Percentiles rank a stretch among this genome's conserved stretches.
These are phyloP conservation scores for Talaromyces sp. DNA, from an alignment of 2,329 filamentous ascomycete genomes.

Conservation along the genomic window DNA sequence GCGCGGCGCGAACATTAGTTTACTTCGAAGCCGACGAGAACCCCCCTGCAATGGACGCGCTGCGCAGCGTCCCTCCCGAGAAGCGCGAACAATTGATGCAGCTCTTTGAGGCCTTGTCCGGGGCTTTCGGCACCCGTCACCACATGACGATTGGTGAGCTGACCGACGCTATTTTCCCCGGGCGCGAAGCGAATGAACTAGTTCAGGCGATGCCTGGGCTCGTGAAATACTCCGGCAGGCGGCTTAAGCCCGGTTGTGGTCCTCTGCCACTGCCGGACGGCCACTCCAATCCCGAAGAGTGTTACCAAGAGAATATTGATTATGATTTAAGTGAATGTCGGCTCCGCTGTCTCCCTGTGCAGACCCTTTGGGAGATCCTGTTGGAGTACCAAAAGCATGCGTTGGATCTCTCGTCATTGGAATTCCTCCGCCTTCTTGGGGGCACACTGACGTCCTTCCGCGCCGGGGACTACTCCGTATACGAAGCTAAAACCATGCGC, in stretches of 20 bases:
- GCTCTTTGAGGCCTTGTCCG: conserved; percentile 30
- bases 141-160: conserved; percentile 32
- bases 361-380: conserved; percentile 39
- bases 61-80: conserved; percentile 17
- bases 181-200: conserved; percentile 32
- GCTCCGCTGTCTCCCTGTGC: conserved; percentile 32
- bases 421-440: conserved; percentile 33
- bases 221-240: conserved; percentile 29
- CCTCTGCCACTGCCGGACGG: conserved; percentile 23
- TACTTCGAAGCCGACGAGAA: conserved; percentile 39
- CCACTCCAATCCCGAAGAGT: conserved; percentile 23
- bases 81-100: conserved; percentile 22
- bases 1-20: conserved; percentile 38
- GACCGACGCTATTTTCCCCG: conserved; percentile 33
- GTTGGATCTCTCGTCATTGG: conserved; percentile 21
- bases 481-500: not conserved
- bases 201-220: conserved; percentile 38
- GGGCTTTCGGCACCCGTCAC: conserved; percentile 28
- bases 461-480: conserved; percentile 12
- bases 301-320: conserved; percentile 36
- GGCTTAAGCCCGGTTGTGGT: conserved; percentile 30
- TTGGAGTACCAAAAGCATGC: conserved; percentile 40
- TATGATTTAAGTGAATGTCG: conserved; percentile 37
- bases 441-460: conserved; percentile 33
- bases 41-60: conserved; percentile 22